Base-by-base conservation (phyloP, 139 green algal species). In the Gonium pectorale region DNA sequence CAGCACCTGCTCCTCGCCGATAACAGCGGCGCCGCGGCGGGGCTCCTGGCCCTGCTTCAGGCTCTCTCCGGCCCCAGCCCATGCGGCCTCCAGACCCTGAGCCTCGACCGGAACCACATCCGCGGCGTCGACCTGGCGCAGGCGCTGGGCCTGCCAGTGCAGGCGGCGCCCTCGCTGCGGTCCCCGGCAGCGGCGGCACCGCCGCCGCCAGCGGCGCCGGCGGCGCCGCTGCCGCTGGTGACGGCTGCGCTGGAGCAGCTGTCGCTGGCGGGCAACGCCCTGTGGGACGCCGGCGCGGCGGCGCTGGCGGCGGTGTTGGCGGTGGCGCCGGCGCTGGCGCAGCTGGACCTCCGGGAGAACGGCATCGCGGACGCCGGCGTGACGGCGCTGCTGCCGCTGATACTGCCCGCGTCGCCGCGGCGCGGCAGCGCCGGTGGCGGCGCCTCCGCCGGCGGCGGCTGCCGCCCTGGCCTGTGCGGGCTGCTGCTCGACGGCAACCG, bases 401-500 rank as follows among this genome's bases (percentile, higher is more conserved):
- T 85, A 2, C 27, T 46, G 35, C 24, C 66, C 29, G 26, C 2
- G 19, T 31, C 44, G 46, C 69, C 0, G 35, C 5, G 31, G 44
- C 44, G 15, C 19, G 29, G 29, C 15, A 27, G 13, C 38, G 24
- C 7, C 26, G 62, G 54, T n/a, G 56, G n/a, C 40, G n/a, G 9
- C 29, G 29, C 38, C 35, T 7, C 3, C 56, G 37, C 56, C 17
- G 43, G 27, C 26, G 43, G 5, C 31, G 35, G 31, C 19, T 2
- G 11, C 35, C 29, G 4, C 40, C 5, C 24, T n/a, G 35, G 64
- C 15, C 79, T 77, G 44, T n/a, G 40, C 29, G 79, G 79, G 1
- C 37, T 85, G 79, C 27, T 85, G 64, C 31, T 83, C n/a, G 77
- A 83, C 62, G 62, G 64, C 44, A 78, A 77, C 66, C 46, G 64